A percentile compares a stretch with the other conserved stretches of the same genome.
phyloP scores from a whole-genome alignment of 257 asterid species.

The Salvia miltiorrhiza region DNA sequence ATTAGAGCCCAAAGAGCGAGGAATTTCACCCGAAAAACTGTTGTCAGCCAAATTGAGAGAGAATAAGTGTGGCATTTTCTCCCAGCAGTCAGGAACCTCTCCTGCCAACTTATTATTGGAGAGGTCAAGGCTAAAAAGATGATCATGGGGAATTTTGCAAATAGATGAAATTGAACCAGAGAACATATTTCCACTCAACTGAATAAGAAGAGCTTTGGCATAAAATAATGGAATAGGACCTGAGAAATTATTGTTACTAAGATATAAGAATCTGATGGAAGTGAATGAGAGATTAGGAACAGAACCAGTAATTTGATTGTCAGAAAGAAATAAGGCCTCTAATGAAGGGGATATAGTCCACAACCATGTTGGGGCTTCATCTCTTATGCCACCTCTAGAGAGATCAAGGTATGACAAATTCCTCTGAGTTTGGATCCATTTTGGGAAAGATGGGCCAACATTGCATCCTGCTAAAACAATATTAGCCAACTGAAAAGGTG shows the following conservation, averaged over 20 bases:
- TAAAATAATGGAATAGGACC: constrained; percentile 13
- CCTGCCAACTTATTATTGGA: constrained; percentile 27
- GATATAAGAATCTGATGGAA: background rate
- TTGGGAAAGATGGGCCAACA: constrained; percentile 34
- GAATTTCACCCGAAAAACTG: constrained; percentile 16
- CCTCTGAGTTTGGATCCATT: constrained; percentile 35
- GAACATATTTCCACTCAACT: constrained; percentile 26
- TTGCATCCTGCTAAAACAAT: constrained; percentile 15
- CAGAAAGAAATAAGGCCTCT: constrained; percentile 18
- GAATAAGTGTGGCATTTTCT: background rate
- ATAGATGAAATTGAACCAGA: constrained; percentile 23
- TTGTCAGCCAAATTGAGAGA: constrained; percentile 23
- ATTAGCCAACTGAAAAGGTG: constrained; percentile 24
- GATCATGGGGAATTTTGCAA: background rate
- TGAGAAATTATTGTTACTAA: constrained; percentile 28
- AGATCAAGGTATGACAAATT: constrained; percentile 22
- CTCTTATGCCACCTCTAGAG: constrained; percentile 16
- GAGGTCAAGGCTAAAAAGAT: background rate
- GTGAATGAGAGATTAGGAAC: constrained; percentile 20
- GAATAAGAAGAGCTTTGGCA: background rate
- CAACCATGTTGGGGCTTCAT: constrained; percentile 30
- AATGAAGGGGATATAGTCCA: constrained; percentile 20
- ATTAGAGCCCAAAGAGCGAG: constrained; percentile 13
- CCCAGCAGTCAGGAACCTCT: constrained; percentile 35
- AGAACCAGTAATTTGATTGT: constrained; percentile 29